phyloP scores from a whole-genome alignment of 2,329 filamentous ascomycete genomes.

The Colletotrichum graminicola region DNA sequence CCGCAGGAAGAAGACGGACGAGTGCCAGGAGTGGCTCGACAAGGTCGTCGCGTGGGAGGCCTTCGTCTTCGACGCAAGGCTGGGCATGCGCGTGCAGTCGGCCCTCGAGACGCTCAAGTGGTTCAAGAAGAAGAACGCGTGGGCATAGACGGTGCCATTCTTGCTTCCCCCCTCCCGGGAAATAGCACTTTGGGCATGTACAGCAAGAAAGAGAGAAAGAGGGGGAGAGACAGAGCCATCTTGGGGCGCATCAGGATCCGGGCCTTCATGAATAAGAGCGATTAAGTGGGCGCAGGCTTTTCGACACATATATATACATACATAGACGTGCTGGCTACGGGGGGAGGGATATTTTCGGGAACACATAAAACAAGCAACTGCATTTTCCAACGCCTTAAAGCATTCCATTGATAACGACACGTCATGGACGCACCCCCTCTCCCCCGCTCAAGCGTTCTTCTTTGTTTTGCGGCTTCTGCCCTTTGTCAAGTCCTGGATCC shows the following conservation, averaged over 20 bases:
- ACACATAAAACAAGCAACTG: slow-evolving; percentile 34
- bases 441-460: not conserved
- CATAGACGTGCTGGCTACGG: slow-evolving; percentile 23
- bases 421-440: not conserved
- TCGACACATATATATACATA: slow-evolving; percentile 16
- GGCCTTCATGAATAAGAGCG: not conserved
- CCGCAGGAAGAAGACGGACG: slow-evolving; percentile 63
- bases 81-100: slow-evolving; percentile 80
- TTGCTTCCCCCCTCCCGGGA: not conserved
- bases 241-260: slow-evolving; percentile 17
- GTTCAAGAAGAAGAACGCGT: slow-evolving; percentile 59
- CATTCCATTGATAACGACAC: not conserved
- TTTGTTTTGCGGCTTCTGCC: slow-evolving; percentile 42
- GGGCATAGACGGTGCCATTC: slow-evolving; percentile 18
- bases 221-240: not conserved
- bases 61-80: slow-evolving; percentile 79
- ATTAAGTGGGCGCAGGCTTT: slow-evolving; percentile 4
- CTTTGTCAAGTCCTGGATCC: slow-evolving; percentile 42
- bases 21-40: slow-evolving; percentile 74
- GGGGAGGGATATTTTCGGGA: slow-evolving; percentile 9
- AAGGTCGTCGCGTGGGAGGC: slow-evolving; percentile 77
- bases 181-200: not conserved
- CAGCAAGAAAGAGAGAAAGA: not conserved
- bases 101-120: slow-evolving; percentile 74
- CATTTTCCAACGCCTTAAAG: not conserved